Percentiles rank a stretch among this genome's conserved stretches.
These are phyloP conservation scores for Pyrenula massariospora DNA, from an alignment of 495 filamentous ascomycete genomes.

Conservation along the genomic window DNA sequence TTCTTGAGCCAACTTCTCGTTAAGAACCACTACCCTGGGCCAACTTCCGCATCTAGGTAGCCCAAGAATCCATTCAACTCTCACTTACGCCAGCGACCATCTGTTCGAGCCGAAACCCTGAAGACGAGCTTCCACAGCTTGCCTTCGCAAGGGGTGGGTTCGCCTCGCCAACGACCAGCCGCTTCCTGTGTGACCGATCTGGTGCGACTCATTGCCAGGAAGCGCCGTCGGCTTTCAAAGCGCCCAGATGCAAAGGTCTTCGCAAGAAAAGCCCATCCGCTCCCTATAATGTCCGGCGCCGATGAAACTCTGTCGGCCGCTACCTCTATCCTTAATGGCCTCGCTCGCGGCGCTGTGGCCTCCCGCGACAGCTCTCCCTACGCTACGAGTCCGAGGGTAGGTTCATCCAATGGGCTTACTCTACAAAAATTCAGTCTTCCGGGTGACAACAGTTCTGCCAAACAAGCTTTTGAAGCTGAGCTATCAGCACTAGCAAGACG, in stretches of 20 bases:
- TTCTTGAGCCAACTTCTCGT: background rate
- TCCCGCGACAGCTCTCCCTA: constrained; percentile 23
- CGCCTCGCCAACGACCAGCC: constrained; percentile 1
- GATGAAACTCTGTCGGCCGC: constrained; percentile 52
- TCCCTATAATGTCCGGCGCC: constrained; percentile 36
- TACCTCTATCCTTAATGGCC: constrained; percentile 47
- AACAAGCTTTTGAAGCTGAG: constrained; percentile 58
- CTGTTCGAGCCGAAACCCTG: background rate
- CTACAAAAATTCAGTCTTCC: constrained; percentile 45
- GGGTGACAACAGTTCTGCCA: constrained; percentile 49
- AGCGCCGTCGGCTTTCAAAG: background rate
- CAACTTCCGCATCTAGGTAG: background rate
- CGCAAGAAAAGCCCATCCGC: constrained; percentile 1
- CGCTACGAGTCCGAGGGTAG: constrained; percentile 18
- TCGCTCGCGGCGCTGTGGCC: constrained; percentile 37
- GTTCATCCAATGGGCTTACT: constrained; percentile 23
- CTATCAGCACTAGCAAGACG: constrained; percentile 55
- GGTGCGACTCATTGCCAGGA: background rate
- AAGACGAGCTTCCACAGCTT: background rate
- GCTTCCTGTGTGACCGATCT: background rate
- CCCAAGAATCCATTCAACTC: background rate
- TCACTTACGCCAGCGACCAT: background rate
- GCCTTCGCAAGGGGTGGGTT: background rate
- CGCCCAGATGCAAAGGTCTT: background rate
- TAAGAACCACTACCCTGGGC: background rate